Conservation (phyloP, 2,329 filamentous ascomycete genomes). For the Talaromyces sp. region DNA sequence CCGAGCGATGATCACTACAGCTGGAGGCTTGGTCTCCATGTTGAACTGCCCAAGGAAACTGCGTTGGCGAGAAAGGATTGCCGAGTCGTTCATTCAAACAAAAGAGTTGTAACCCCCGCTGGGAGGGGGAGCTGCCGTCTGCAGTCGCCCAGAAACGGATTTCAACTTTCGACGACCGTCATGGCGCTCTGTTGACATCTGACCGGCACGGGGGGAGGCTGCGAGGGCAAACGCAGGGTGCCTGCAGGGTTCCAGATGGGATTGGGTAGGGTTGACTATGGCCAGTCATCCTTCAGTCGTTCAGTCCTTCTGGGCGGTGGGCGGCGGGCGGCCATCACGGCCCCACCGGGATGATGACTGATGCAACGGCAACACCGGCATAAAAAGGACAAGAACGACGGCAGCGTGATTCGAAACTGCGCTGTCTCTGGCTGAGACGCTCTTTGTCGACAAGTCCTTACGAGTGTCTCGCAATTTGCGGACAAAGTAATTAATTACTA, state of each 20-base stretch:
- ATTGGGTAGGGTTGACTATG: background rate
- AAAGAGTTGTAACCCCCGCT: background rate
- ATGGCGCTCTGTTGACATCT: background rate
- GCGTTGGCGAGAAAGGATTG: too few relatives aligned
- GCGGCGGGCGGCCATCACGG: background rate
- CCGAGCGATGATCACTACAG: slow-evolving; percentile 40
- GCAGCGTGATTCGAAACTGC: background rate
- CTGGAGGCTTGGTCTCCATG: slow-evolving; percentile 33
- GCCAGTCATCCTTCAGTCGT: background rate
- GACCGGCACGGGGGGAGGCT: background rate
- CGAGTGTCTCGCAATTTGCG: too few relatives aligned
- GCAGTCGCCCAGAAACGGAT: background rate
- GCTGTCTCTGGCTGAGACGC: too few relatives aligned
- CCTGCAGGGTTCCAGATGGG: background rate
- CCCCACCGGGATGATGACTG: background rate
- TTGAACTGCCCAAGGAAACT: background rate
- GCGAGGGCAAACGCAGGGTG: background rate
- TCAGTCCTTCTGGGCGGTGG: background rate
- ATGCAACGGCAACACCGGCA: background rate
- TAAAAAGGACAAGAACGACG: background rate
- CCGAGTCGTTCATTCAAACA: background rate
- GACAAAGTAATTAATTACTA: too few relatives aligned
- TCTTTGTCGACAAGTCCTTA: too few relatives aligned
- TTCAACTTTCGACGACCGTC: background rate
- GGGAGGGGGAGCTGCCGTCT: background rate